phyloP scores from a whole-genome alignment of 164 flowering plant genomes.

The Brasenia schreberi region DNA sequence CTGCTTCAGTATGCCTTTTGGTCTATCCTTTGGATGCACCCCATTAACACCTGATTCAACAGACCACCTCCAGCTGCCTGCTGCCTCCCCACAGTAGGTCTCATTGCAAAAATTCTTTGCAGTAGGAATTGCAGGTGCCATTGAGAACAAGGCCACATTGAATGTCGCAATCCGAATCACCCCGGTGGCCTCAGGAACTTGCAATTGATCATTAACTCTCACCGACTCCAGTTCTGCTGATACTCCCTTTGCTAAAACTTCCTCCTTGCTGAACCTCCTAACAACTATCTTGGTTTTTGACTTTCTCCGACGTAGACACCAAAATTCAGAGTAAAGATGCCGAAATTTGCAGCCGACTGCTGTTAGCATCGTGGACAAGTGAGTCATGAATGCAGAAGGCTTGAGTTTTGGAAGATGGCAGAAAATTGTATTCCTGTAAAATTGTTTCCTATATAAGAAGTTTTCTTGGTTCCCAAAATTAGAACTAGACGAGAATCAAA shows the following conservation, averaged over 20 bases:
- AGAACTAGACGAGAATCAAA: too few species aligned
- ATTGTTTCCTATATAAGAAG: neutral
- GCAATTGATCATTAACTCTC: constrained; percentile 9
- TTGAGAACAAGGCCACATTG: constrained; percentile 81
- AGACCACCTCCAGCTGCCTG: constrained; percentile 1
- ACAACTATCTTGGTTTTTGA: constrained; percentile 43
- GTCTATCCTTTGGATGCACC: constrained; percentile 20
- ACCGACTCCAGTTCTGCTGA: constrained; percentile 6
- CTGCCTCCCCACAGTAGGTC: constrained; percentile 1
- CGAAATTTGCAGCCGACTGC: constrained; percentile 27
- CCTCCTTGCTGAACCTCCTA: constrained; percentile 34
- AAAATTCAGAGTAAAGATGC: constrained; percentile 33
- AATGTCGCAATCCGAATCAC: constrained; percentile 66
- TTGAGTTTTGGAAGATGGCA: constrained; percentile 3
- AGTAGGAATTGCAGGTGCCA: constrained; percentile 65
- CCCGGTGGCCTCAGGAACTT: constrained; percentile 7
- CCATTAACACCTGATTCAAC: constrained; percentile 11
- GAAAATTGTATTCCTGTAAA: neutral
- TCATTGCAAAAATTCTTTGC: constrained; percentile 6
- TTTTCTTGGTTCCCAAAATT: too few species aligned
- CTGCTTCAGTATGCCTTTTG: constrained; percentile 69
- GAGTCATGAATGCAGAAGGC: constrained; percentile 4
- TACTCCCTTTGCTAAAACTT: constrained; percentile 14
- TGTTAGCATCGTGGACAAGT: constrained; percentile 22
- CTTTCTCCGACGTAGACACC: constrained; percentile 32